phyloP scores from a whole-genome alignment of 2,329 filamentous ascomycete genomes.

The Hymenoscyphus linearis region DNA sequence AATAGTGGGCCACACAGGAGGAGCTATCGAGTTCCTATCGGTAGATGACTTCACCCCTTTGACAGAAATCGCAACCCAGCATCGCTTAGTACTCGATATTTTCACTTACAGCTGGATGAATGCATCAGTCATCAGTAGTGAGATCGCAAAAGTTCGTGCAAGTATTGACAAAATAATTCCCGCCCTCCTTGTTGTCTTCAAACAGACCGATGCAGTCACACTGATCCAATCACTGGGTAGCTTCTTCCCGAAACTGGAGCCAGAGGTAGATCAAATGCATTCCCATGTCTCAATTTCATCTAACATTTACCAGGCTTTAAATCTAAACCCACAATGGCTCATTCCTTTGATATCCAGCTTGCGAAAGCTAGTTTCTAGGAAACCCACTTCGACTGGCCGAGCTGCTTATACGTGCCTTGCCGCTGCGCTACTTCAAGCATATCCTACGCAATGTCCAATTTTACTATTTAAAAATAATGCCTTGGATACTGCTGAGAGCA shows the following conservation, averaged over 20 bases:
- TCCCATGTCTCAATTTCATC: not conserved
- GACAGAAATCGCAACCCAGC: slow-evolving; percentile 50
- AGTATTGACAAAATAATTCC: slow-evolving; percentile 46
- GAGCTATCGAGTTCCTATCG: slow-evolving; percentile 43
- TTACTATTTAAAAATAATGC: slow-evolving; percentile 47
- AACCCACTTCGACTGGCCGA: slow-evolving; percentile 50
- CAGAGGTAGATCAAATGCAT: slow-evolving; percentile 37
- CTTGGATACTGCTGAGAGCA: slow-evolving; percentile 32
- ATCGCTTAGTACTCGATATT: slow-evolving; percentile 50
- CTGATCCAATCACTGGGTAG: slow-evolving; percentile 52
- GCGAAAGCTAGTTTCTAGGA: slow-evolving; percentile 47
- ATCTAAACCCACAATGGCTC: slow-evolving; percentile 50
- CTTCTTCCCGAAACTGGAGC: slow-evolving; percentile 45
- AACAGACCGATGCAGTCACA: slow-evolving; percentile 54
- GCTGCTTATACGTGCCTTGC: slow-evolving; percentile 55
- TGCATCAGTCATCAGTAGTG: slow-evolving; percentile 32
- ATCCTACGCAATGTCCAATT: slow-evolving; percentile 40
- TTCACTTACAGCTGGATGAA: slow-evolving; percentile 54
- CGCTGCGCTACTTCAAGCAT: slow-evolving; percentile 51
- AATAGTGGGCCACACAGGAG: slow-evolving; percentile 47
- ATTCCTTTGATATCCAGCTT: slow-evolving; percentile 42
- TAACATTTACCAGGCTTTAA: slow-evolving; percentile 38
- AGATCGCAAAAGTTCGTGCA: slow-evolving; percentile 31
- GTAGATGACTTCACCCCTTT: slow-evolving; percentile 50
- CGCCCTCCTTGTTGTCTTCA: slow-evolving; percentile 48